phyloP scores from a whole-genome alignment of 257 asterid species.

The Linaria vulgaris region DNA sequence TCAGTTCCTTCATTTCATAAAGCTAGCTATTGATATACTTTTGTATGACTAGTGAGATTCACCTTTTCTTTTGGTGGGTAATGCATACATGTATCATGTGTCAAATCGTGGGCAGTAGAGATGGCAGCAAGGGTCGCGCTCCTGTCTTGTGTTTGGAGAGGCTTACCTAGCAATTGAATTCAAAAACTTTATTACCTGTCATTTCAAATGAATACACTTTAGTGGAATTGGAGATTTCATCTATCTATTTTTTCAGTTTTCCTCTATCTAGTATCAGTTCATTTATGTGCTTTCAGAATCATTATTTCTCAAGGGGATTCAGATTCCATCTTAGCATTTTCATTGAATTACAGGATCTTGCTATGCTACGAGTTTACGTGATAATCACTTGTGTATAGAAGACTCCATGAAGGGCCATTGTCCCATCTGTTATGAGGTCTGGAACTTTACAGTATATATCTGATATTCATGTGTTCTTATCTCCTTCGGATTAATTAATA shows the following conservation, averaged over 20 bases:
- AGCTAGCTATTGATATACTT: neutral
- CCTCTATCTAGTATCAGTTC: constrained; percentile 3
- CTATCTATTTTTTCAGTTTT: neutral
- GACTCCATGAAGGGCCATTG: constrained; percentile 91
- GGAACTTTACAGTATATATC: constrained; percentile 15
- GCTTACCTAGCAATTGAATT: neutral
- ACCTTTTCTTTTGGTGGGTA: neutral
- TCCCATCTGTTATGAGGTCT: constrained; percentile 95
- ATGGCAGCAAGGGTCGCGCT: neutral
- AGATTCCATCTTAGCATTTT: constrained; percentile 9
- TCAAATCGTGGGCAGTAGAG: neutral
- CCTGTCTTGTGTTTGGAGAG: neutral
- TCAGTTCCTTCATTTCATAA: neutral
- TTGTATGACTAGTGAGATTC: neutral
- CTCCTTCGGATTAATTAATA: constrained; percentile 1
- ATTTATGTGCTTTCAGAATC: constrained; percentile 2
- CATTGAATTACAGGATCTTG: constrained; percentile 67
- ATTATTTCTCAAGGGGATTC: constrained; percentile 4
- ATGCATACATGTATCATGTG: neutral
- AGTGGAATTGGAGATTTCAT: constrained; percentile 1
- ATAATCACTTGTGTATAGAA: constrained; percentile 80
- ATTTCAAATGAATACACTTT: neutral
- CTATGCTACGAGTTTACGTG: constrained; percentile 57
- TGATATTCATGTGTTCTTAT: constrained; percentile 9
- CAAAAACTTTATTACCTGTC: neutral